These are phyloP conservation scores for Dichotomopilus funicola DNA, from an alignment of 2,329 filamentous ascomycete species.

Conservation along the genomic window DNA sequence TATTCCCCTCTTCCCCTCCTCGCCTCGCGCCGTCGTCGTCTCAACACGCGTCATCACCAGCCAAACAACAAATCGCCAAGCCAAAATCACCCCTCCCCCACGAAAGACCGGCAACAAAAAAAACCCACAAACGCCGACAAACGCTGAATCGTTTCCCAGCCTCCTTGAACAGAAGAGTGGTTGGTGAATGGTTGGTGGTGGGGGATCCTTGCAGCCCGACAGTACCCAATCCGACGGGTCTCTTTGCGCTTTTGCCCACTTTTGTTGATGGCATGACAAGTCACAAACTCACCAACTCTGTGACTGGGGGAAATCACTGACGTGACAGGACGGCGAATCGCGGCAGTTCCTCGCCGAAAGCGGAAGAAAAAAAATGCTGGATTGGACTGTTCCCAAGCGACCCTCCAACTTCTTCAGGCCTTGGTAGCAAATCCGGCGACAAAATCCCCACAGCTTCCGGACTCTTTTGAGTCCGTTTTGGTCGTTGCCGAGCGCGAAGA, in stretches of 20 bases:
- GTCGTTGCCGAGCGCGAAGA: too few species aligned
- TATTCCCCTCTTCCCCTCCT: background rate
- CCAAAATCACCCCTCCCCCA: constrained; percentile 1
- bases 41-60: constrained; percentile 6
- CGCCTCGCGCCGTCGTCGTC: background rate
- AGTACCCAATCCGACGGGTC: constrained; percentile 27
- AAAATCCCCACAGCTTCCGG: too few species aligned
- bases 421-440: too few species aligned
- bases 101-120: background rate
- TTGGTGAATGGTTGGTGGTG: constrained; percentile 1
- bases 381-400: too few species aligned
- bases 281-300: too few species aligned
- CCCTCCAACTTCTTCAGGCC: too few species aligned
- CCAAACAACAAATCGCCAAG: constrained; percentile 10
- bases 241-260: constrained; percentile 26
- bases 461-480: too few species aligned
- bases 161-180: background rate
- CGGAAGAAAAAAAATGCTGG: too few species aligned
- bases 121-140: background rate
- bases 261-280: background rate
- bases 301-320: background rate
- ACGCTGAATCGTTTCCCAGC: background rate
- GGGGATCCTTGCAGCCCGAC: constrained; percentile 5
- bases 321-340: background rate
- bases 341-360: too few species aligned